Evolutionary conservation across 106 monocot genomes (phyloP).

Genomic region (Apostasia ramifera): DNA sequence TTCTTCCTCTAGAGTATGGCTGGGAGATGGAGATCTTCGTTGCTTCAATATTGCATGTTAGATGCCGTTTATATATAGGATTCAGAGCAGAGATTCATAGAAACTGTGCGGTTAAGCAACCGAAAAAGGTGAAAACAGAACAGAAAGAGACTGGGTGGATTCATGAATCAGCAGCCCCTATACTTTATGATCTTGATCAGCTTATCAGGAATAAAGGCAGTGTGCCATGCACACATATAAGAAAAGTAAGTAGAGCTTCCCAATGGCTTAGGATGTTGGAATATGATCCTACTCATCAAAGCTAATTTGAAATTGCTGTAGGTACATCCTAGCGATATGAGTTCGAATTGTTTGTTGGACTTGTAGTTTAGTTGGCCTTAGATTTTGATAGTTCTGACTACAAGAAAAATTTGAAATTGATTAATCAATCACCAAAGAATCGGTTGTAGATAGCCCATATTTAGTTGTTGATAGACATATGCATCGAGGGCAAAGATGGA

Average conservation of each 20-base stretch:
- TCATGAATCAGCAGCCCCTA: constrained; percentile 10
- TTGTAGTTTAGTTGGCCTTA: no score
- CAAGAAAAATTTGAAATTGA: no score
- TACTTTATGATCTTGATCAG: constrained; percentile 22
- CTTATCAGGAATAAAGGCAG: constrained; percentile 11
- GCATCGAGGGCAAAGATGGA: no score
- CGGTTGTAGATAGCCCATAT: no score
- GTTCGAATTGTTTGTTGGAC: no score
- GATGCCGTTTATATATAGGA: constrained; percentile 16
- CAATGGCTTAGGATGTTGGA: not conserved
- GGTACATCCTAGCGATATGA: no score
- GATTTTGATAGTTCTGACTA: no score
- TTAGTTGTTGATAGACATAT: no score
- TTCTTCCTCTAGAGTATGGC: constrained; percentile 4
- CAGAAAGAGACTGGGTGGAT: constrained; percentile 4
- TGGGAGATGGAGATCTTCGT: not conserved
- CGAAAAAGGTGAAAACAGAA: not conserved
- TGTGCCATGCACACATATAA: not conserved
- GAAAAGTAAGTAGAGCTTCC: not conserved
- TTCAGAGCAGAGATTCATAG: not conserved
- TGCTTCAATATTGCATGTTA: not conserved
- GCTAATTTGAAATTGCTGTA: no score
- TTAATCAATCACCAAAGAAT: no score
- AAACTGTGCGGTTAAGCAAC: constrained; percentile 7
- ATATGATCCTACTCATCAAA: no score